phyloP scores from a whole-genome alignment of 805 yeast genomes.

The Nakazawaea peltata region DNA sequence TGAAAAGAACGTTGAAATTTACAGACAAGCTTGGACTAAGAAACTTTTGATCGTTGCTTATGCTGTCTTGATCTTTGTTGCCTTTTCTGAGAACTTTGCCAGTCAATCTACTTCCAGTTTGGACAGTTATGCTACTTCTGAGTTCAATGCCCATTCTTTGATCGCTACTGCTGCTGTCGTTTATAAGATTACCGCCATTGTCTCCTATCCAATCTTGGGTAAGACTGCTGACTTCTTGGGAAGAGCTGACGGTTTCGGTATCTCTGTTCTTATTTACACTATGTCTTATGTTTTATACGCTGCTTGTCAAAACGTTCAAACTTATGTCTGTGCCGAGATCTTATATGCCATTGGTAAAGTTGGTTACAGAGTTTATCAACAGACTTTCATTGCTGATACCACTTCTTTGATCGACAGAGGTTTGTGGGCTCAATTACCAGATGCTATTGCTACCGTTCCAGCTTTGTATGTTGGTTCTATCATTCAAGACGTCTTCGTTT shows the following conservation, averaged over 20 bases:
- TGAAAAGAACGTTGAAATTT: too few relatives aligned
- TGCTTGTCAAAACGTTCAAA: conserved; percentile 24
- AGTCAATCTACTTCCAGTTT: conserved; percentile 17
- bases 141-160: conserved; percentile 30
- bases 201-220: conserved; percentile 30
- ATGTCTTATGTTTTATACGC: conserved; percentile 29
- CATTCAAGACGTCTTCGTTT: conserved; percentile 19
- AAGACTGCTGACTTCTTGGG: conserved; percentile 33
- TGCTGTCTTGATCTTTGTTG: conserved; percentile 17
- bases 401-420: conserved; percentile 32
- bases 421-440: conserved; percentile 24
- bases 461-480: conserved; percentile 20
- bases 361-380: conserved; percentile 27
- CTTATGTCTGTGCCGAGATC: conserved; percentile 28
- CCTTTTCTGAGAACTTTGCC: conserved; percentile 18
- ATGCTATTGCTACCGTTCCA: conserved; percentile 22
- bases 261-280: conserved; percentile 23
- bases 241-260: conserved; percentile 27
- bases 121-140: conserved; percentile 27
- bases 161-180: conserved; percentile 31
- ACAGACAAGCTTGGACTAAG: conserved; percentile 13
- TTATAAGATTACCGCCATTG: conserved; percentile 28
- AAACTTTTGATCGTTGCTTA: conserved; percentile 18
- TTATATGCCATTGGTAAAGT: conserved; percentile 29
- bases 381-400: conserved; percentile 28